These are phyloP conservation scores for Melaleuca quinquenervia DNA, from an alignment of 345 rosid species.

Conservation along the genomic window DNA sequence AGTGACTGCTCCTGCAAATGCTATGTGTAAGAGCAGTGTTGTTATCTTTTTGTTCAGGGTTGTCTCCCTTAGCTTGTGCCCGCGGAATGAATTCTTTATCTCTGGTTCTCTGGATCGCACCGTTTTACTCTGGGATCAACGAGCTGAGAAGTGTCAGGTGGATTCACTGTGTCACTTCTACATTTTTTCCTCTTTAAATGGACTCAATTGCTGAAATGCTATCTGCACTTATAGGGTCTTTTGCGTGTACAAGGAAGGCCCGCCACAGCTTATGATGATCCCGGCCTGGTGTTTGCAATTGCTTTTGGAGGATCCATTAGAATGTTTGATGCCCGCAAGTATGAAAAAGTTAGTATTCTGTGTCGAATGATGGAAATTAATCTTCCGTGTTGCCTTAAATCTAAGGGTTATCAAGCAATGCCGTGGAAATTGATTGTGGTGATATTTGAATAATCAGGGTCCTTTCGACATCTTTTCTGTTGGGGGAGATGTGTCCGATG, in stretches of 20 bases:
- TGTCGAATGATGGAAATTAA: not conserved
- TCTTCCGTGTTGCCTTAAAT: not conserved
- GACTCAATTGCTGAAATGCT: not conserved
- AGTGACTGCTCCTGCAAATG: not conserved
- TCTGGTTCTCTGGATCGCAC: conserved; percentile 97
- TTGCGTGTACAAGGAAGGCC: conserved; percentile 86
- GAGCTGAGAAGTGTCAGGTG: conserved; percentile 96
- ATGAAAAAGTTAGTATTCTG: conserved; percentile 61
- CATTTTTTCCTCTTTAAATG: not conserved
- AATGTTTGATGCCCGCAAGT: conserved; percentile 90
- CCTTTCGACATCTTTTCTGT: conserved; percentile 85
- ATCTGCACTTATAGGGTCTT: conserved; percentile 34
- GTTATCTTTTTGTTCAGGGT: conserved; percentile 35
- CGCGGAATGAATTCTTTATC: conserved; percentile 77
- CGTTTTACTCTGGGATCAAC: conserved; percentile 96
- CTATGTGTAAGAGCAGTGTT: not conserved
- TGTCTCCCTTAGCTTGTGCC: conserved; percentile 85
- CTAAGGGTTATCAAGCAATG: not conserved
- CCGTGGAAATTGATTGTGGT: not conserved
- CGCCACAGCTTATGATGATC: conserved; percentile 94
- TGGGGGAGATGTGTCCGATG: conserved; percentile 80
- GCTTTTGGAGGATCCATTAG: conserved; percentile 90
- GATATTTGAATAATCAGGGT: conserved; percentile 31
- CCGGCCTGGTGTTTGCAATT: conserved; percentile 80
- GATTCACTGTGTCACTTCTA: not conserved